A percentile compares a stretch with the other conserved stretches of the same genome.
Evolutionary conservation across 306 rosid species (phyloP).

Genomic region (Myrica gale): DNA sequence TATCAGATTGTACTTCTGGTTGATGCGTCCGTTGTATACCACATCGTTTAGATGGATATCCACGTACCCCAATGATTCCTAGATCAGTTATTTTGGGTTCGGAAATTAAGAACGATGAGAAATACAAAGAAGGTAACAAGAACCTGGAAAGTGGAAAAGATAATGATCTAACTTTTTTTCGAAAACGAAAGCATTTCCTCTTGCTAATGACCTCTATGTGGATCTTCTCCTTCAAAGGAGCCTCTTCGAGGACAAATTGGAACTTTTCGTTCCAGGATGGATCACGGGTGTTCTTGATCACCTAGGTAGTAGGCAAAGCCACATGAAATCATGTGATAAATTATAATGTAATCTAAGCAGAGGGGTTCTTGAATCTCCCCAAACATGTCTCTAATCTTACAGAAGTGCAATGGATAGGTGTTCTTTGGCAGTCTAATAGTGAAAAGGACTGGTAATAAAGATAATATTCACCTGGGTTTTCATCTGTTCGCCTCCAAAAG

Average conservation of each 20-base stretch:
- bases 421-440: no score
- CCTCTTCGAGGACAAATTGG: slow-evolving; percentile 33
- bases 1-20: slow-evolving; percentile 29
- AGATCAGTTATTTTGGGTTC: neutral
- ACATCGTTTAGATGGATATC: slow-evolving; percentile 32
- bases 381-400: neutral
- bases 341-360: neutral
- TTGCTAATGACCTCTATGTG: slow-evolving; percentile 31
- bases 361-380: neutral
- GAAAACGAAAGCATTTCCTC: slow-evolving; percentile 7
- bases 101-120: neutral
- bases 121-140: neutral
- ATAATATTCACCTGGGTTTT: slow-evolving; percentile 27
- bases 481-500: slow-evolving; percentile 23
- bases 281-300: slow-evolving; percentile 19
- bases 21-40: slow-evolving; percentile 30
- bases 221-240: slow-evolving; percentile 26
- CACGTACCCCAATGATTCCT: slow-evolving; percentile 26
- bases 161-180: neutral
- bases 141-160: neutral
- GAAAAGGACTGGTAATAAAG: neutral
- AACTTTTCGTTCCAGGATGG: slow-evolving; percentile 37
- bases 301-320: slow-evolving; percentile 11
- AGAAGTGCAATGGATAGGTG: neutral
- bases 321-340: neutral